Base-by-base conservation (phyloP, 176 grass and related monocot species). In the Calamus simplicifolius region DNA sequence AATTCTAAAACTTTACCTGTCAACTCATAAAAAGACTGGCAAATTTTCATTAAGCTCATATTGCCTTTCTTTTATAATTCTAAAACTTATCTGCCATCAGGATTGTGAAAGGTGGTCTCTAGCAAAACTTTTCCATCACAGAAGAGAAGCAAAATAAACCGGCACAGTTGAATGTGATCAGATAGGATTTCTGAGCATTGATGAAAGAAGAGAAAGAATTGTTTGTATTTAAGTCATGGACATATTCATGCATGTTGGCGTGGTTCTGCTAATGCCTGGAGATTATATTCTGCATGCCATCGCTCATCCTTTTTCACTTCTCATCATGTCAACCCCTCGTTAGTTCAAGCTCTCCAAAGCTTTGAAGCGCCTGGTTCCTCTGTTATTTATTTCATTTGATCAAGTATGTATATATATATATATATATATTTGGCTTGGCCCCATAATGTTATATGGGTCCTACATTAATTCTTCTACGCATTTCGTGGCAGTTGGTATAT, bases 61-160 rank as follows among this genome's bases (percentile, higher is more conserved):
- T 7, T 80, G 48, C 21, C 54, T 13, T 43, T 3, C 54, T 51
- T 67, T 52, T 74, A 4, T 54, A 19, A 17, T 60, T 60, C 17
- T 60, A 60, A 35, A 35, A 15, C 10, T 29, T 27, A 18, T 14
- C 2, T 49, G 21, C 14, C 21, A 23, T 23, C 21, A 98, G 94
- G 94, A 98, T 62, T 98, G 94, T 51, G 94, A 98, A 73, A 98
- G 88, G 66, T 78, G 88, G 28, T 75, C 88, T 56, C 92, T 98
- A 80, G 85, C 88, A 31, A 98, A 98, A 61, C 85, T 98, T 54
- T 98, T 93, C 73, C 94, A 89, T 80, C 94, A 98, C 82, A 78
- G 94, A 98, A 89, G 94, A 98, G 75, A 92, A 69, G 76, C 79
- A 52, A 27, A 85, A 77, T 66, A 77, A 29, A 48, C 75, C 58